Evolutionary conservation across 2,329 filamentous ascomycete species (phyloP), one percentile per base, ranked within the genome.

Genomic region (Colletotrichum zoysiae): DNA sequence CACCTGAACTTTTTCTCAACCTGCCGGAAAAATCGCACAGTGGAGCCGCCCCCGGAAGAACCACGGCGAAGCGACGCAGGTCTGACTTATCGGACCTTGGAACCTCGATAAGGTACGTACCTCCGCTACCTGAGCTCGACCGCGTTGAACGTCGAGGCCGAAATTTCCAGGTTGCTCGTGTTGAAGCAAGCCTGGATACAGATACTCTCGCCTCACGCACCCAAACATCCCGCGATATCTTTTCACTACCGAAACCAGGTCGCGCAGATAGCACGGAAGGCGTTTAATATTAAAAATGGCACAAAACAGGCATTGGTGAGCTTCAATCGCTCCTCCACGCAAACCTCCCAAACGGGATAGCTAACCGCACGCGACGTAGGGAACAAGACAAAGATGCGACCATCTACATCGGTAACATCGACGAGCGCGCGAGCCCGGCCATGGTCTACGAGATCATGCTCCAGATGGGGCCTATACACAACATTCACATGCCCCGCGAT

Each of bases 341-440:
- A 35, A 44, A 20, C 58, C 42, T 40, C 42, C 42, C 65, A 60
- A 58, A 35, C 2, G 40, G 42, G 16, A 46, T 46, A 74, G 30
- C 74, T 80, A 73, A 78, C 77, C 59, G 23, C 79, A 74, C 77
- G 58, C 74, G 63, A 65, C n/a, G 23, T 75, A 95, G 93, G 93
- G 94, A 98, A 81, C 95, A 98, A 86, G 95, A 98, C 84, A 98
- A 98, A 83, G 95, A 98, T 84, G 95, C 95, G 77, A 98, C 96
- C 53, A 93, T 98, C 81, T 99, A 99, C 83, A 94, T 98, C 77
- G 96, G 96, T 80, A 98, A 98, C 82, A 94, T 99, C 78, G 96
- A 99, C 85, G 96, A 99, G 86, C 94, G 96, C 81, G 93, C 96
- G 75, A 92, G 92, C 58, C 94, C 97, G 80, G 91, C 92, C 77